These are phyloP conservation scores for Gillenia trifoliata DNA, from an alignment of 306 rosid species.

Conservation along the genomic window DNA sequence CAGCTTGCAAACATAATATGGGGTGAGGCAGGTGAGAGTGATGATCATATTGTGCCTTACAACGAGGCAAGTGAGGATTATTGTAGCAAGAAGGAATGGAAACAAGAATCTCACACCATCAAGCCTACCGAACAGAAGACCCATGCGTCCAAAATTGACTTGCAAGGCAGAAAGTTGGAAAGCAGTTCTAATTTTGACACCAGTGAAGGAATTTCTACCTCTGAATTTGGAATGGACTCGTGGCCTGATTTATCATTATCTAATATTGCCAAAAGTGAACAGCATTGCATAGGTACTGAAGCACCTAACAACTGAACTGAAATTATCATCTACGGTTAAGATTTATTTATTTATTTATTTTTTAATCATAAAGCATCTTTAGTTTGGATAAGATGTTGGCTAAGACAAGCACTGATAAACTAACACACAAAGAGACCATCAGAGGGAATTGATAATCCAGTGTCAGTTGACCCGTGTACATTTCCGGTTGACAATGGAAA, in stretches of 20 bases:
- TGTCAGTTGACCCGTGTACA: not conserved
- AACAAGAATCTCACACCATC: conserved; percentile 37
- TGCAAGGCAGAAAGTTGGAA: conserved; percentile 40
- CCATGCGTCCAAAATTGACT: conserved; percentile 39
- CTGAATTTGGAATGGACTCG: conserved; percentile 38
- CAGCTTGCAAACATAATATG: conserved; percentile 94
- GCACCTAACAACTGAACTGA: conserved; percentile 35
- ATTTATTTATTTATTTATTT: not conserved
- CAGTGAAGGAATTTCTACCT: conserved; percentile 39
- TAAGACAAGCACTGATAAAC: not conserved
- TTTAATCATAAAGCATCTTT: not conserved
- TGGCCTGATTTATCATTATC: conserved; percentile 65
- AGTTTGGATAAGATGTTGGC: not conserved
- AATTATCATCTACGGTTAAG: conserved; percentile 33
- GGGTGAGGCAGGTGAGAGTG: conserved; percentile 70
- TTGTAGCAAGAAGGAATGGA: conserved; percentile 50
- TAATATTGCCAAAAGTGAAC: conserved; percentile 41
- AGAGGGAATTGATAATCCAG: not conserved
- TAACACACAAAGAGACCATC: not conserved
- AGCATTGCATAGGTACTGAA: conserved; percentile 40
- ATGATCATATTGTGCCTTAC: conserved; percentile 92
- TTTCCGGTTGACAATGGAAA: not conserved
- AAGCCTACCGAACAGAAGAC: conserved; percentile 52
- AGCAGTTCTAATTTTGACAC: conserved; percentile 36
- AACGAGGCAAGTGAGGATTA: conserved; percentile 54